Percentiles rank a stretch among this genome's conserved stretches.
phyloP scores from a whole-genome alignment of 2,329 filamentous ascomycete species.

The Fusarium odoratissimum region DNA sequence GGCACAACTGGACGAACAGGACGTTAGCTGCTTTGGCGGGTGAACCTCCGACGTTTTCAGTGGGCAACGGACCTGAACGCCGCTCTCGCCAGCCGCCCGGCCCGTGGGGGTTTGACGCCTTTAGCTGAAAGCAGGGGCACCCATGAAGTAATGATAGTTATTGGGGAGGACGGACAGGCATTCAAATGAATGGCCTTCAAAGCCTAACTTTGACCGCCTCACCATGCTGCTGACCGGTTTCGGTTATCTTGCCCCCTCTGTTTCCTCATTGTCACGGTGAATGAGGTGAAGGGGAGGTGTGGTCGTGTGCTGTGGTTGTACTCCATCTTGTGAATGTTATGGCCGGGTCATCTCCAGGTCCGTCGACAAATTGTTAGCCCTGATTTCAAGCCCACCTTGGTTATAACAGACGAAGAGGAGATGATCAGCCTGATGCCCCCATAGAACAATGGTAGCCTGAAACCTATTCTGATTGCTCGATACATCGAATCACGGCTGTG shows the following conservation, averaged over 20 bases:
- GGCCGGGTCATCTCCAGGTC: constrained; percentile 18
- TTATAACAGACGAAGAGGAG: background rate
- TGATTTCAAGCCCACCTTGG: background rate
- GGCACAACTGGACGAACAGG: background rate
- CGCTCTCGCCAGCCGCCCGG: background rate
- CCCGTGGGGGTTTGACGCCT: constrained; percentile 1
- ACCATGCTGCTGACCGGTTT: constrained; percentile 19
- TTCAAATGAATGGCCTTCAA: background rate
- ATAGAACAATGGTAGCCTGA: background rate
- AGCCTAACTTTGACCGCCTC: constrained; percentile 29
- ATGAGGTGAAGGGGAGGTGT: background rate
- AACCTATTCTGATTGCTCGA: background rate
- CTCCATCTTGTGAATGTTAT: background rate
- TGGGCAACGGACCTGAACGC: constrained; percentile 14
- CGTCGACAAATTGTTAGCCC: background rate
- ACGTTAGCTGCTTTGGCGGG: constrained; percentile 7
- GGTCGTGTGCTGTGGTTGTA: background rate
- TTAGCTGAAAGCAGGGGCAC: constrained; percentile 29
- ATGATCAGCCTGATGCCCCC: background rate
- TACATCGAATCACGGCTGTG: background rate
- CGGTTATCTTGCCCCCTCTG: constrained; percentile 27
- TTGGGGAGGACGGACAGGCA: constrained; percentile 8
- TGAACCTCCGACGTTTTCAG: constrained; percentile 13
- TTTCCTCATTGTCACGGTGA: constrained; percentile 2
- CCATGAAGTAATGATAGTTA: constrained; percentile 12